phyloP scores from a whole-genome alignment of 768 basidiomycete species.

The Lanmaoa rubissima region DNA sequence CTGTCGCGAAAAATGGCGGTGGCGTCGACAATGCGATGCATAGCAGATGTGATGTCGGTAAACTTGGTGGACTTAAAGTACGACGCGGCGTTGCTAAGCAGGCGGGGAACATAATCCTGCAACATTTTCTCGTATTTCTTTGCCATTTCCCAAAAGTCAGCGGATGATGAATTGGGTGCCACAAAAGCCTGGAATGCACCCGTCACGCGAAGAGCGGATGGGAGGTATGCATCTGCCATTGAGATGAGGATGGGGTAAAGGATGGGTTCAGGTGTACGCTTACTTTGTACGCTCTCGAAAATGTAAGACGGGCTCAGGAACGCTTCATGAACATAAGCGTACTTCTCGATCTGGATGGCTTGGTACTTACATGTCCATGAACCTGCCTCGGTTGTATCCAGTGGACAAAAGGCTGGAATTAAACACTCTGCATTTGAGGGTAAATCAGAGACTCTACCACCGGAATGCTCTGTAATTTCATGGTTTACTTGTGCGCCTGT shows the following conservation, averaged over 20 bases:
- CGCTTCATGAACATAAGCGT: too few relatives aligned
- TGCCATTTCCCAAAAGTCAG: constrained; percentile 12
- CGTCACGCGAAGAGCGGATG: background rate
- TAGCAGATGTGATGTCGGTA: background rate
- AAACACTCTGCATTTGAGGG: background rate
- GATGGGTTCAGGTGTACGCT: background rate
- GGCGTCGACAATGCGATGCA: constrained; percentile 10
- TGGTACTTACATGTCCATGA: background rate
- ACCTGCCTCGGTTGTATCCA: background rate
- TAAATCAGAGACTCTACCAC: background rate
- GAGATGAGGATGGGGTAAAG: background rate
- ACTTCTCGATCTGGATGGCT: background rate
- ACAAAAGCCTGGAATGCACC: background rate
- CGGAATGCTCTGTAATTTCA: background rate
- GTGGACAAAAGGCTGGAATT: background rate
- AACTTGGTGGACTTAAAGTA: constrained; percentile 8
- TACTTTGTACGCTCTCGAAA: constrained; percentile 2
- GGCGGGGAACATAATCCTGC: background rate
- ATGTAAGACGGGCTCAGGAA: background rate
- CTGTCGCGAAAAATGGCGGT: constrained; percentile 12
- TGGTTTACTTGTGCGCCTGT: background rate
- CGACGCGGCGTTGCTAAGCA: constrained; percentile 1
- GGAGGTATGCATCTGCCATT: background rate
- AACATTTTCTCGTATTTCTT: background rate
- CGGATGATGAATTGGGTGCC: background rate